Conservation (phyloP, 164 flowering plant genomes). For the Berberis vulgaris region DNA sequence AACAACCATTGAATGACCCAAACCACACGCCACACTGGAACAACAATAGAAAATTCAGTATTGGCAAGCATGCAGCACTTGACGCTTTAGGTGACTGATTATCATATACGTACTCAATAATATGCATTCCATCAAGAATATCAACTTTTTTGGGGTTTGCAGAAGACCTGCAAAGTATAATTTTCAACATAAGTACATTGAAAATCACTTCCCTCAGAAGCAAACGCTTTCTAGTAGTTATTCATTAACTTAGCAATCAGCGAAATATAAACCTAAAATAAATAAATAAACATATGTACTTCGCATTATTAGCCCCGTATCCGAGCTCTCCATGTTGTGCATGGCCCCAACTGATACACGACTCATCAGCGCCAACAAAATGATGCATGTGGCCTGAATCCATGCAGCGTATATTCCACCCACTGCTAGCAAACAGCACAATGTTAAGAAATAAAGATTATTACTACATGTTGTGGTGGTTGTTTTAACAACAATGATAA, state of each 20-base stretch:
- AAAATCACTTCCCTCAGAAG: no score
- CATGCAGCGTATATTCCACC: constrained; percentile 98
- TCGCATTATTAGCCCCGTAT: constrained; percentile 82
- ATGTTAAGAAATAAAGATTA: not conserved
- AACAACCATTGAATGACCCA: constrained; percentile 76
- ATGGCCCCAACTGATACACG: constrained; percentile 98
- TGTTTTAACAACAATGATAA: no score
- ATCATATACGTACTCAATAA: constrained; percentile 44
- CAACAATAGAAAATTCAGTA: constrained; percentile 6
- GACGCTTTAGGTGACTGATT: not conserved
- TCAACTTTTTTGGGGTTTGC: constrained; percentile 90
- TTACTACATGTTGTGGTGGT: no score
- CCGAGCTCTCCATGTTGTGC: constrained; percentile 93
- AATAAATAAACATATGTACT: constrained; percentile 32
- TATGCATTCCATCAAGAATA: constrained; percentile 84
- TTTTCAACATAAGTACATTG: no score
- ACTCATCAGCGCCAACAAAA: constrained; percentile 85
- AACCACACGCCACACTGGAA: constrained; percentile 87
- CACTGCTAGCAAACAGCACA: constrained; percentile 32
- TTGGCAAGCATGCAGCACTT: not conserved
- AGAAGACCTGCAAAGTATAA: constrained; percentile 53
- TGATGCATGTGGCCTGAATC: constrained; percentile 84
- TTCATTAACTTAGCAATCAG: no score
- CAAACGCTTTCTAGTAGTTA: no score
- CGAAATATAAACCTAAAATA: not conserved